Base-by-base conservation (phyloP, 2,329 filamentous ascomycete species). In the Nemania diffusa region DNA sequence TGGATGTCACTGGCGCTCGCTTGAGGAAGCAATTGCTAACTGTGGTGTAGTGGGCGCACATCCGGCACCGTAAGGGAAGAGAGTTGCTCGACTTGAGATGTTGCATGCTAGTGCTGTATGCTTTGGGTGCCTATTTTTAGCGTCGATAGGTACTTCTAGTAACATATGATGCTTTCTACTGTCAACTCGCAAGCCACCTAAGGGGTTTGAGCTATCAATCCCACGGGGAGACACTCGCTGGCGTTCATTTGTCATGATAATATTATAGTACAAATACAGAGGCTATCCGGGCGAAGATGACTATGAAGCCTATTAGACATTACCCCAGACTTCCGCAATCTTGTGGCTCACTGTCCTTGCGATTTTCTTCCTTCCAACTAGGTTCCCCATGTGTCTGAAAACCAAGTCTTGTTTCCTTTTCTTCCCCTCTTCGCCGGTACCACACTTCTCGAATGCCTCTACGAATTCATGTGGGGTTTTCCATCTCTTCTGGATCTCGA, bases 401-500 rank as follows among this genome's bases (percentile, higher is more conserved):
- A 93, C 84, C 79, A 94, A 80, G 34, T 87, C 85, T 51, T 84
- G 82, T 74, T 88, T 88, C 56, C 84, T 84, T 73, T 87, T 90
- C 57, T 80, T 83, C 0, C 84, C 83, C 17, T 81, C 81, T 56
- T 84, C 83, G 4, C 82, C 83, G 0, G 76, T 27, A 1, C 83
- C 86, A 57, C 88, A 87, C 0, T 78, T 78, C 71, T 89, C 86
- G 73, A 88, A 94, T 0, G 91, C 92, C 73, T 90, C 87, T n/a
- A 92, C 81, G 57, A 96, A 87, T 0, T 88, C 87, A 65, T 86
- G 83, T 0, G 92, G 92, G 1, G 92, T 95, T 70, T 85, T 87
- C 91, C 92, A 96, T n/a, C 84, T 81, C 71, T 88, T 89, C 75
- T 95, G 92, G 13, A 96, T 93, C 78, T 93, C 92, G 5, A 94